Evolutionary conservation across 2,329 filamentous ascomycete species (phyloP).

Genomic region (Canariomyces notabilis): DNA sequence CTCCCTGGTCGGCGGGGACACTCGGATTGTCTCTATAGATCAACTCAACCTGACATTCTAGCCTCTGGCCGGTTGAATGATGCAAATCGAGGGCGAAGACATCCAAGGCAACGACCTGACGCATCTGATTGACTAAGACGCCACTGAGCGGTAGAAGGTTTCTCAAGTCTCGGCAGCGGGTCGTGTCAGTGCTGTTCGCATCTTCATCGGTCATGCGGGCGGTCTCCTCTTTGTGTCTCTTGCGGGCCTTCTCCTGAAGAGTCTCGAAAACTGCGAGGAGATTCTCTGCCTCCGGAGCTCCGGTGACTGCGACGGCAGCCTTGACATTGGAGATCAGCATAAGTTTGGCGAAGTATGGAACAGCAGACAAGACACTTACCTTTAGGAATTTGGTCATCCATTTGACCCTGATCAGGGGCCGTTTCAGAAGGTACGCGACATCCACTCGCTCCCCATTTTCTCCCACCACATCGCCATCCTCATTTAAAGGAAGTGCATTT

Average conservation of each 20-base stretch:
- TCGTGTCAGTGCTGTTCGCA: slow-evolving; percentile 76
- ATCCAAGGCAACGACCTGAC: slow-evolving; percentile 85
- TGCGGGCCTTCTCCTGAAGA: slow-evolving; percentile 71
- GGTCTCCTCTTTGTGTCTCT: slow-evolving; percentile 56
- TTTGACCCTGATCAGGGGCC: slow-evolving; percentile 82
- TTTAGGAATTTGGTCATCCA: slow-evolving; percentile 80
- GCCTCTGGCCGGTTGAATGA: slow-evolving; percentile 84
- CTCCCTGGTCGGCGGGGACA: slow-evolving; percentile 64
- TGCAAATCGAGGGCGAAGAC: slow-evolving; percentile 78
- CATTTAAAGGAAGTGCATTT: slow-evolving; percentile 55
- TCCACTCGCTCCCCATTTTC: slow-evolving; percentile 84
- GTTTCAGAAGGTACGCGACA: slow-evolving; percentile 86
- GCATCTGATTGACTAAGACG: slow-evolving; percentile 66
- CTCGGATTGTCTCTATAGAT: slow-evolving; percentile 75
- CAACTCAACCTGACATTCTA: slow-evolving; percentile 85
- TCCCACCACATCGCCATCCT: slow-evolving; percentile 62
- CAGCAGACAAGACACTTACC: slow-evolving; percentile 38
- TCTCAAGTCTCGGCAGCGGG: slow-evolving; percentile 70
- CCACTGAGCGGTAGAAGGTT: slow-evolving; percentile 67
- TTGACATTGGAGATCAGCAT: slow-evolving; percentile 32
- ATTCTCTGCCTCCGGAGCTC: slow-evolving; percentile 50
- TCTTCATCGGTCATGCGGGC: slow-evolving; percentile 79
- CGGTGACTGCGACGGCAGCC: slow-evolving; percentile 54
- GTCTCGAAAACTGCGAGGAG: slow-evolving; percentile 61
- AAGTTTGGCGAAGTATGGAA: neutral